phyloP scores from a whole-genome alignment of 2,329 filamentous ascomycete species.

The Simplicillium aogashimaense region DNA sequence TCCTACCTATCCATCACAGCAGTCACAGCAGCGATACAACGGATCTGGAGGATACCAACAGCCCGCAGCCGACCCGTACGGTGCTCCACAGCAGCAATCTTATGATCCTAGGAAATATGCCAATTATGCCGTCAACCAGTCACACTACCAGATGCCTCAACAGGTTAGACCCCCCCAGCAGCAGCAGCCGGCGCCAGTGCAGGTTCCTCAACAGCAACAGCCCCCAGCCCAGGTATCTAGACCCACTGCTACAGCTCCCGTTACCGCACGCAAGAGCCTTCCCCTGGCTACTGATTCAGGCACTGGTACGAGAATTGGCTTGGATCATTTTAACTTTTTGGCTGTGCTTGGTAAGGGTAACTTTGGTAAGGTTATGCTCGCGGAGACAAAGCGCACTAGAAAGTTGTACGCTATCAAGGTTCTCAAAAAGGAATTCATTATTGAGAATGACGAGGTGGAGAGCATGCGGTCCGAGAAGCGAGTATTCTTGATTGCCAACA shows the following conservation, averaged over 20 bases:
- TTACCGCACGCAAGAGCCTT: conserved; percentile 43
- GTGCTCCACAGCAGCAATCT: conserved; percentile 39
- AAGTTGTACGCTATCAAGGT: conserved; percentile 98
- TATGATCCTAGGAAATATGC: conserved; percentile 76
- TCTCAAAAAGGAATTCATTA: conserved; percentile 99
- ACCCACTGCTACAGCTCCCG: conserved; percentile 12
- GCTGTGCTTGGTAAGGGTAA: conserved; percentile 98
- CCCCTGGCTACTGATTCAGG: conserved; percentile 64
- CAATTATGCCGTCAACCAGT: conserved; percentile 32
- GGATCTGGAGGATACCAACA: conserved; percentile 5
- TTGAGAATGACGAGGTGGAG: conserved; percentile 98
- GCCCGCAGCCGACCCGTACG: conserved; percentile 14
- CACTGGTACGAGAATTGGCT: conserved; percentile 75
- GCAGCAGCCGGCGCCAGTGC: conserved; percentile 19
- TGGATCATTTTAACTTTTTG: conserved; percentile 99
- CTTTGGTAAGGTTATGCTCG: conserved; percentile 99
- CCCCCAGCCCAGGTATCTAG: conserved; percentile 18
- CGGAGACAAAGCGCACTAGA: conserved; percentile 87
- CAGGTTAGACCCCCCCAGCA: conserved; percentile 1
- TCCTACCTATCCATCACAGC: not conserved
- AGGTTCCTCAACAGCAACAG: conserved; percentile 23
- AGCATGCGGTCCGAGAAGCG: conserved; percentile 96
- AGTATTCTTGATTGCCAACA: conserved; percentile 93
- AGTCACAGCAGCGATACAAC: conserved; percentile 14
- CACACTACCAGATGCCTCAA: conserved; percentile 17